These are phyloP conservation scores for Boletus eberwhitei DNA, from an alignment of 768 basidiomycete species.

Conservation along the genomic window DNA sequence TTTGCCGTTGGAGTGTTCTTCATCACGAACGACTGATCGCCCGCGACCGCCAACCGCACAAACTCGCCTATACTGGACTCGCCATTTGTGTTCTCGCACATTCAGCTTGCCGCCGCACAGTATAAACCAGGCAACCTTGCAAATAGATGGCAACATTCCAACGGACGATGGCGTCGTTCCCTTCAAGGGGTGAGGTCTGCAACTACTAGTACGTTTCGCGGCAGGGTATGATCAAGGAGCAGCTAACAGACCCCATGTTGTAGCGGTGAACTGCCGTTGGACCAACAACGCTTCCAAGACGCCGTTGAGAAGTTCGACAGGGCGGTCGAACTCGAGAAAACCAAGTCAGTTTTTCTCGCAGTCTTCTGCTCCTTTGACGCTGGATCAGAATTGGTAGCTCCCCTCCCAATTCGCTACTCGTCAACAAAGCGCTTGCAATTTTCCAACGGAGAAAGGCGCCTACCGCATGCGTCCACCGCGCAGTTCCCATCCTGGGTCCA, in stretches of 20 bases:
- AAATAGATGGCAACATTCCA: conserved; percentile 93
- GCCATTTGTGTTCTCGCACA: conserved; percentile 92
- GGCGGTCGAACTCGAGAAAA: conserved; percentile 86
- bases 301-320: conserved; percentile 90
- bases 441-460: conserved; percentile 84
- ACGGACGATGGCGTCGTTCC: conserved; percentile 80
- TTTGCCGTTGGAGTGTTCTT: conserved; percentile 73
- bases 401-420: conserved; percentile 81
- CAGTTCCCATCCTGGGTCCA: conserved; percentile 16
- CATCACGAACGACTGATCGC: conserved; percentile 85
- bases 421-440: conserved; percentile 96
- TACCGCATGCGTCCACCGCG: conserved; percentile 59
- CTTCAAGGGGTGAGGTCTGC: conserved; percentile 80
- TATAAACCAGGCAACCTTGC: conserved; percentile 83
- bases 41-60: conserved; percentile 87
- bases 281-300: conserved; percentile 84
- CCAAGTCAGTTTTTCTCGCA: conserved; percentile 45
- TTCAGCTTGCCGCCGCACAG: conserved; percentile 94
- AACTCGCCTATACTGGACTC: conserved; percentile 87
- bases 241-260: background rate
- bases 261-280: conserved; percentile 91
- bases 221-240: background rate
- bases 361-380: background rate
- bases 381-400: conserved; percentile 27
- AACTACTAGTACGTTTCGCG: conserved; percentile 81